Evolutionary conservation across 495 filamentous ascomycete genomes (phyloP).

Genomic region (Penicillium roqueforti): DNA sequence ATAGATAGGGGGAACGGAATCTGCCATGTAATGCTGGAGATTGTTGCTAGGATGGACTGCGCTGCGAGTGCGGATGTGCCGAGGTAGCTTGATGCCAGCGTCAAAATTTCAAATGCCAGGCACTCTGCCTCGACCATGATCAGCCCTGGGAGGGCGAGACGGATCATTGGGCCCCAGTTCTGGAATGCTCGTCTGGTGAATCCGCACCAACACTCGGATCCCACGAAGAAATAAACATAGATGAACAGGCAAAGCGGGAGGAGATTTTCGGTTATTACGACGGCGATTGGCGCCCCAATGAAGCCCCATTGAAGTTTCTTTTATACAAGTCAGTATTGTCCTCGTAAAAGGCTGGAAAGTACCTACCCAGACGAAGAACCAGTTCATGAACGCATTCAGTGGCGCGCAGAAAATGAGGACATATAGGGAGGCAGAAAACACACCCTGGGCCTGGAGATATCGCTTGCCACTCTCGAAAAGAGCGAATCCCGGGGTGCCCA

Average conservation of each 20-base stretch:
- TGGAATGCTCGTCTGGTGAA: slow-evolving; percentile 62
- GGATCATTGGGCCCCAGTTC: slow-evolving; percentile 87
- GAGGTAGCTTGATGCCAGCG: slow-evolving; percentile 65
- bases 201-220: slow-evolving; percentile 74
- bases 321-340: slow-evolving; percentile 3
- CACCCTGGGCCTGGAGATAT: slow-evolving; percentile 69
- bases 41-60: slow-evolving; percentile 60
- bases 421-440: slow-evolving; percentile 64
- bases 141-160: slow-evolving; percentile 77
- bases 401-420: slow-evolving; percentile 66
- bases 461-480: slow-evolving; percentile 69
- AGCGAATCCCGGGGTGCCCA: slow-evolving; percentile 67
- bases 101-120: slow-evolving; percentile 78
- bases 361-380: slow-evolving; percentile 68
- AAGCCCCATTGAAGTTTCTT: slow-evolving; percentile 72
- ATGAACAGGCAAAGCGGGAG: slow-evolving; percentile 69
- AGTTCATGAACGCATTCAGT: slow-evolving; percentile 69
- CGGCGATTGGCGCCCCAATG: slow-evolving; percentile 77
- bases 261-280: slow-evolving; percentile 76
- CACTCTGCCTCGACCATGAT: slow-evolving; percentile 92
- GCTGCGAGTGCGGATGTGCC: slow-evolving; percentile 66
- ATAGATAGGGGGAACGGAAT: slow-evolving; percentile 64
- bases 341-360: neutral
- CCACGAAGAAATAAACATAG: slow-evolving; percentile 59
- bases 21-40: slow-evolving; percentile 59